Evolutionary conservation across 768 basidiomycete genomes (phyloP).

Genomic region (Kwoniella bestiolae): DNA sequence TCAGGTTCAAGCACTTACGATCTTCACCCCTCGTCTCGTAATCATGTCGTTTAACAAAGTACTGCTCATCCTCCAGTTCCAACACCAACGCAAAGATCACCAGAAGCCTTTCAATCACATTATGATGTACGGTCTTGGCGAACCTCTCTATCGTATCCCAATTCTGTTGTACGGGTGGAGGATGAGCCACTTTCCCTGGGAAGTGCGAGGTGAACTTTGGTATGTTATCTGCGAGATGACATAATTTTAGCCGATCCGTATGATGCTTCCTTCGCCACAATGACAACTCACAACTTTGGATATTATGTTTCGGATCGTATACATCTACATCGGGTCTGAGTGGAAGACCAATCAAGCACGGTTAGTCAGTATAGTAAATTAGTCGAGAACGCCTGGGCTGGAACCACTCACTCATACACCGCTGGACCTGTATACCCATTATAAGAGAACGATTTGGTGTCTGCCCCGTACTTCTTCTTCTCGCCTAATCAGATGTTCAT

Average conservation of each 20-base stretch:
- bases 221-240: conserved; percentile 14
- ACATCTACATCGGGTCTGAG: background rate
- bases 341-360: too few species aligned
- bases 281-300: conserved; percentile 2
- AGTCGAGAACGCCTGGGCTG: too few species aligned
- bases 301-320: conserved; percentile 1
- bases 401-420: conserved; percentile 9
- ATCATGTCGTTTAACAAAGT: conserved; percentile 5
- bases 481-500: background rate
- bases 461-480: background rate
- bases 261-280: background rate
- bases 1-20: conserved; percentile 1
- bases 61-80: conserved; percentile 16
- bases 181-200: conserved; percentile 11
- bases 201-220: conserved; percentile 18
- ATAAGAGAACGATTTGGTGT: background rate
- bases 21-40: conserved; percentile 12
- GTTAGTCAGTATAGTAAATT: background rate
- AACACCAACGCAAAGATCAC: conserved; percentile 13
- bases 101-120: conserved; percentile 10
- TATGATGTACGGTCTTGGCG: conserved; percentile 6
- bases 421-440: conserved; percentile 6
- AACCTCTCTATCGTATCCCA: conserved; percentile 15
- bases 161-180: conserved; percentile 1
- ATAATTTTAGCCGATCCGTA: too few species aligned